Percentiles rank a stretch among this genome's conserved stretches.
These are phyloP conservation scores for Chaetomium sp. DNA, from an alignment of 2,329 filamentous ascomycete species.

Conservation along the genomic window DNA sequence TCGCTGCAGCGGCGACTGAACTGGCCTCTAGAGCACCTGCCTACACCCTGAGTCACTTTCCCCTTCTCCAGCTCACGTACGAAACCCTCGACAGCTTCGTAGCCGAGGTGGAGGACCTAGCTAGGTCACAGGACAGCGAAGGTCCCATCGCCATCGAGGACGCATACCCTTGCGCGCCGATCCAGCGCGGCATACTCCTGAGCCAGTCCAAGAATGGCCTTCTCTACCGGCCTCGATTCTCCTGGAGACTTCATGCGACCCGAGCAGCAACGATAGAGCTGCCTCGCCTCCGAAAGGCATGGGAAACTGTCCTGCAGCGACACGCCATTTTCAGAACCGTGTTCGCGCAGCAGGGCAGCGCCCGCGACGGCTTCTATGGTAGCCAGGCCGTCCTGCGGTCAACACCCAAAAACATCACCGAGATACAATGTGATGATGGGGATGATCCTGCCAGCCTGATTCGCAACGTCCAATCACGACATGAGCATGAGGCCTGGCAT, in stretches of 20 bases:
- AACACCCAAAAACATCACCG: constrained; percentile 4
- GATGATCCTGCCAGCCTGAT: not conserved
- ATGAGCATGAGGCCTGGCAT: constrained; percentile 6
- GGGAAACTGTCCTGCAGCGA: constrained; percentile 2
- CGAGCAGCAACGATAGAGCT: not conserved
- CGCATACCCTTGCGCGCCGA: constrained; percentile 3
- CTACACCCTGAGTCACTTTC: constrained; percentile 5
- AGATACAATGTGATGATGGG: constrained; percentile 4
- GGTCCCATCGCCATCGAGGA: constrained; percentile 2
- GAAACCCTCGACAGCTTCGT: constrained; percentile 3
- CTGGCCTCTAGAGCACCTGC: constrained; percentile 3
- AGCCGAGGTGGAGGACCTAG: constrained; percentile 1
- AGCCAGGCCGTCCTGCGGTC: not conserved
- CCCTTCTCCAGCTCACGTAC: constrained; percentile 6
- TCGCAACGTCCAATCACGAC: constrained; percentile 1
- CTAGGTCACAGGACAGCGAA: constrained; percentile 1
- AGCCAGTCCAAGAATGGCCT: constrained; percentile 4
- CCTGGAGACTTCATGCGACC: constrained; percentile 3
- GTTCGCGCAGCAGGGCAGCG: not conserved
- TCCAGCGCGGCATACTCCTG: constrained; percentile 6
- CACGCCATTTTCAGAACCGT: constrained; percentile 2
- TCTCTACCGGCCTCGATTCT: constrained; percentile 5
- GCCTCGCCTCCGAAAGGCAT: constrained; percentile 6
- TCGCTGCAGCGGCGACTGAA: constrained; percentile 2
- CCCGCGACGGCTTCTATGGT: constrained; percentile 4